Evolutionary conservation across 2,329 filamentous ascomycete genomes (phyloP).

Genomic region (Venturiaceae sp.): DNA sequence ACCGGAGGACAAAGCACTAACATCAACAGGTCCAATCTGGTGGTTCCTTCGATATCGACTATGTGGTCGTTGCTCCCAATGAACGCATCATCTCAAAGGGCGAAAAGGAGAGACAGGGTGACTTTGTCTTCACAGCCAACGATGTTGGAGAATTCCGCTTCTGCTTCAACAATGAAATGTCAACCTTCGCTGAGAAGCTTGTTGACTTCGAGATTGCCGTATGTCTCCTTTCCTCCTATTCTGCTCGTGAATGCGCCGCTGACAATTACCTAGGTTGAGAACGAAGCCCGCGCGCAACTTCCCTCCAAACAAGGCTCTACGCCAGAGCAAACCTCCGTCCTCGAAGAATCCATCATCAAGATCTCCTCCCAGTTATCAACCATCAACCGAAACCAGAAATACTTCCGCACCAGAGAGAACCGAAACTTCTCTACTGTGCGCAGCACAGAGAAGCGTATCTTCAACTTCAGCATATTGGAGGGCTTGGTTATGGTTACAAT

Average conservation of each 20-base stretch:
- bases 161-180: constrained; percentile 99
- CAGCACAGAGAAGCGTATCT: constrained; percentile 90
- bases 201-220: constrained; percentile 97
- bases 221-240: constrained; percentile 24
- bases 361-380: constrained; percentile 87
- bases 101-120: constrained; percentile 85
- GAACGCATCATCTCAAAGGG: constrained; percentile 77
- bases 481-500: constrained; percentile 85
- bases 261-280: constrained; percentile 60
- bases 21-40: constrained; percentile 79
- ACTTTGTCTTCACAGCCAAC: constrained; percentile 95
- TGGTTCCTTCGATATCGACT: constrained; percentile 95
- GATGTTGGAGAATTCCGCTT: constrained; percentile 85
- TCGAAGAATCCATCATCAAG: constrained; percentile 95
- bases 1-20: background rate
- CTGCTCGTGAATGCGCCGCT: background rate
- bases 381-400: constrained; percentile 95
- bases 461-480: constrained; percentile 96
- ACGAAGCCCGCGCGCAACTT: constrained; percentile 67
- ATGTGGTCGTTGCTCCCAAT: constrained; percentile 72
- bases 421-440: constrained; percentile 96
- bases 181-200: constrained; percentile 92
- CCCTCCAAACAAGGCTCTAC: constrained; percentile 82
- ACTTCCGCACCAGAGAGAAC: constrained; percentile 98
- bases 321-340: constrained; percentile 75